phyloP scores from a whole-genome alignment of 768 basidiomycete species.

The Russula ochroleuca region DNA sequence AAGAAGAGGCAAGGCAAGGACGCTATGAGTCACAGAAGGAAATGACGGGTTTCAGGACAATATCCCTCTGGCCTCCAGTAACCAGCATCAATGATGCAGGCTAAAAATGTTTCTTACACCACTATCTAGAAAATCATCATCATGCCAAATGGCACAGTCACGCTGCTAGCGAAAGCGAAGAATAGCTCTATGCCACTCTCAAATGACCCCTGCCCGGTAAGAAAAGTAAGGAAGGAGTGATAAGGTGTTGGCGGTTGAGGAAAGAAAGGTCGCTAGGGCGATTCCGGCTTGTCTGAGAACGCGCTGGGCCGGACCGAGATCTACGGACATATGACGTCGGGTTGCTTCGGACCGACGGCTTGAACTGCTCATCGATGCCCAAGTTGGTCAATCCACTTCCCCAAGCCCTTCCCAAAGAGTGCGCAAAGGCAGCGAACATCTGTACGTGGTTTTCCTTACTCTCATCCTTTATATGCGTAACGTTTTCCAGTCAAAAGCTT shows the following conservation, averaged over 20 bases:
- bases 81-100: background rate
- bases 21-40: too few species aligned
- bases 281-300: background rate
- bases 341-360: background rate
- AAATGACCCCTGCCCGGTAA: slow-evolving; percentile 33
- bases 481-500: slow-evolving; percentile 67
- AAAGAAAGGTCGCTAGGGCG: background rate
- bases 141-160: slow-evolving; percentile 32
- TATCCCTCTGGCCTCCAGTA: too few species aligned
- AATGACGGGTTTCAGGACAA: too few species aligned
- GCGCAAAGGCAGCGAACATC: slow-evolving; percentile 82
- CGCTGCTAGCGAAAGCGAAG: slow-evolving; percentile 40
- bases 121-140: slow-evolving; percentile 42
- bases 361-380: background rate
- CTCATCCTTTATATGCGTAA: background rate
- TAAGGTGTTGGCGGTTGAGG: slow-evolving; percentile 34
- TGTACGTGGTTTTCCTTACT: slow-evolving; percentile 44
- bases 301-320: background rate
- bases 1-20: too few species aligned
- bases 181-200: slow-evolving; percentile 30
- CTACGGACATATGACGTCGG: background rate
- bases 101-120: slow-evolving; percentile 34
- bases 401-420: slow-evolving; percentile 73
- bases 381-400: slow-evolving; percentile 50
- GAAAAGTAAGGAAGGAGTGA: slow-evolving; percentile 31